Percentiles rank a stretch among this genome's conserved stretches.
These are phyloP conservation scores for Sphagnum tenellum DNA, from an alignment of 225 moss, liverwort and hornwort genomes.

Conservation along the genomic window DNA sequence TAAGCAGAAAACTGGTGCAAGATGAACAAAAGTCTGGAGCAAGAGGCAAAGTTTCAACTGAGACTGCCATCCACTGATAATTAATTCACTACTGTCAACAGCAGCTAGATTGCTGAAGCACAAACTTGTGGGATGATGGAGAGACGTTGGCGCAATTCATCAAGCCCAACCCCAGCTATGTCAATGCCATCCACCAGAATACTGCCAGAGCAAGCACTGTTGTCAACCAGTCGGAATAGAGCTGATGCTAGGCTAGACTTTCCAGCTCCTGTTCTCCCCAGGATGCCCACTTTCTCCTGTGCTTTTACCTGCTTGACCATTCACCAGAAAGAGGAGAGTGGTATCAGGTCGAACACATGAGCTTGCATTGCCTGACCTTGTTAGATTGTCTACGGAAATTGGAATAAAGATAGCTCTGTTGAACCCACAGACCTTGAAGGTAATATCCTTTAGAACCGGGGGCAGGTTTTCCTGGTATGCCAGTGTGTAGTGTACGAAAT, in stretches of 20 bases:
- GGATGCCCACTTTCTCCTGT: slow-evolving; percentile 81
- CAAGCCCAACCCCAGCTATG: slow-evolving; percentile 53
- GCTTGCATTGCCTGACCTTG: no score
- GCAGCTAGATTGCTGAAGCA: no score
- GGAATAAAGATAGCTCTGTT: no score
- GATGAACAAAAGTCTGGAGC: no score
- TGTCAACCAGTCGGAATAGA: slow-evolving; percentile 90
- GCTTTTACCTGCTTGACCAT: slow-evolving; percentile 28
- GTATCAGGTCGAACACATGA: no score
- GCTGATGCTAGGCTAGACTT: slow-evolving; percentile 94
- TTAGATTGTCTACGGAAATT: no score
- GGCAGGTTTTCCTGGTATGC: slow-evolving; percentile 82
- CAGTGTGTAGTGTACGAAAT: slow-evolving; percentile 82
- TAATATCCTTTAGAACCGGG: slow-evolving; percentile 69
- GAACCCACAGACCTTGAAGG: slow-evolving; percentile 49
- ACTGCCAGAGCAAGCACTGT: slow-evolving; percentile 64
- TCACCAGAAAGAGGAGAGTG: no score
- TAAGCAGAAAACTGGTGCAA: no score
- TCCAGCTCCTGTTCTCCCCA: slow-evolving; percentile 94
- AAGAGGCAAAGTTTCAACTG: no score
- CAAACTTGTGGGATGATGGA: slow-evolving; percentile 91
- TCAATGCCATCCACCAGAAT: slow-evolving; percentile 73
- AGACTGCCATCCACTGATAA: no score
- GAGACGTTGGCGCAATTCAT: slow-evolving; percentile 81
- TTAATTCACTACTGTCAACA: no score